Conservation (phyloP, 768 basidiomycete genomes). For the Stropharia rugosoannulata region DNA sequence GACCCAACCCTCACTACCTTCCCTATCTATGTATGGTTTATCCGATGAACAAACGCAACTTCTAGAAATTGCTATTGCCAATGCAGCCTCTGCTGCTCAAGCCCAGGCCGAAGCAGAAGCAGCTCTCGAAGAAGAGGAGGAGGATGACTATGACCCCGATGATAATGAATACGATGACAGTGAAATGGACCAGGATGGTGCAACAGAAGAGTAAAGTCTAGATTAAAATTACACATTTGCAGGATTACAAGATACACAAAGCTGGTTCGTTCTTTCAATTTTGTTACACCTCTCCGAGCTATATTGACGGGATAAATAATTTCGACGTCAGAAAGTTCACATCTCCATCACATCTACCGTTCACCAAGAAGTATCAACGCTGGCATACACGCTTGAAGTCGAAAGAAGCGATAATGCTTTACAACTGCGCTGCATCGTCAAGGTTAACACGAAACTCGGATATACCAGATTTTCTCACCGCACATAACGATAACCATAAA, state of each 20-base stretch:
- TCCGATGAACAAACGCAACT: constrained; percentile 71
- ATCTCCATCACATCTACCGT: constrained; percentile 3
- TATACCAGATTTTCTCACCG: constrained; percentile 12
- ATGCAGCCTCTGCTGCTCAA: constrained; percentile 71
- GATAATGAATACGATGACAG: constrained; percentile 42
- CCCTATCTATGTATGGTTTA: constrained; percentile 66
- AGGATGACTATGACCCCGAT: constrained; percentile 44
- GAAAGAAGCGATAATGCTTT: constrained; percentile 15
- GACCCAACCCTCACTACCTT: constrained; percentile 26
- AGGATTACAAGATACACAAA: constrained; percentile 17
- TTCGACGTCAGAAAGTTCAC: constrained; percentile 19
- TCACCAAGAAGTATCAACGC: constrained; percentile 8
- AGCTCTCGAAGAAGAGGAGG: constrained; percentile 69
- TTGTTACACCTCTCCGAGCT: constrained; percentile 8
- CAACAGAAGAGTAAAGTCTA: constrained; percentile 10
- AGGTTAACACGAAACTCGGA: constrained; percentile 11
- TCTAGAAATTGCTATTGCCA: constrained; percentile 73
- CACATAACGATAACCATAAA: constrained; percentile 8
- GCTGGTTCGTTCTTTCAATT: constrained; percentile 19
- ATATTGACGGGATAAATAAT: constrained; percentile 24
- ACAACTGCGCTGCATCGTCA: constrained; percentile 4
- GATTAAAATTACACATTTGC: constrained; percentile 12
- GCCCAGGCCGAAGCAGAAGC: constrained; percentile 80
- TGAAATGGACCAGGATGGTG: constrained; percentile 26
- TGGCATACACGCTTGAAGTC: constrained; percentile 13